Conservation (phyloP, 139 green algal species). For the Eudorina sp. region DNA sequence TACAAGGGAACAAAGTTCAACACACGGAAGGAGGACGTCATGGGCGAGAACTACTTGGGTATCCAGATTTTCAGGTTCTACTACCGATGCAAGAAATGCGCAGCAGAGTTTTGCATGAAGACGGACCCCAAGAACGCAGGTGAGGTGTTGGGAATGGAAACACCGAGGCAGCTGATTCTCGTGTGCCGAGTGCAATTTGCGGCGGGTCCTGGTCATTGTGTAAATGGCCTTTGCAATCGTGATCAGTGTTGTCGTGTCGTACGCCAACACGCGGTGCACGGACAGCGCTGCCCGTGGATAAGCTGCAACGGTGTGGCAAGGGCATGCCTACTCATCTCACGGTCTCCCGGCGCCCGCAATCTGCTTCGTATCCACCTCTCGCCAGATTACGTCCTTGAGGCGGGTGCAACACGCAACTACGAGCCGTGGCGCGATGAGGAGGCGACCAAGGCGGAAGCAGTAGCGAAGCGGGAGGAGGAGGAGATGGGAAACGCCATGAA, state of each 20-base stretch:
- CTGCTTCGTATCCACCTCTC: too few relatives aligned
- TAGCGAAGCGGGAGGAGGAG: slow-evolving; percentile 83
- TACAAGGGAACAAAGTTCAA: slow-evolving; percentile 99
- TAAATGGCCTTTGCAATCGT: too few relatives aligned
- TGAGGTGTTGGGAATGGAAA: too few relatives aligned
- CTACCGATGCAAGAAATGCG: slow-evolving; percentile 93
- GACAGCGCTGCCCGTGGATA: too few relatives aligned
- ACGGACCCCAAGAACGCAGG: slow-evolving; percentile 93
- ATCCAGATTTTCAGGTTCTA: slow-evolving; percentile 97
- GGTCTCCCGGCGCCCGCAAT: too few relatives aligned
- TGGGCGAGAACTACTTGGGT: slow-evolving; percentile 94
- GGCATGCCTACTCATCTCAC: too few relatives aligned
- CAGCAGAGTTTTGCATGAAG: slow-evolving; percentile 96
- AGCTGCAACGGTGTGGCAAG: too few relatives aligned
- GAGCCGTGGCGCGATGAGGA: slow-evolving; percentile 93
- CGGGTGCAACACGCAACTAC: slow-evolving; percentile 95
- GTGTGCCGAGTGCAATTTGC: too few relatives aligned
- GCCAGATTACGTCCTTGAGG: slow-evolving; percentile 94
- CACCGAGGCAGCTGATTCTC: too few relatives aligned
- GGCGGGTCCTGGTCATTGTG: too few relatives aligned
- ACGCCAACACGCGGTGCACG: too few relatives aligned
- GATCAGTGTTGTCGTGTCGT: too few relatives aligned
- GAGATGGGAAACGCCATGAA: slow-evolving; percentile 97
- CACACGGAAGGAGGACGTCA: slow-evolving; percentile 94
- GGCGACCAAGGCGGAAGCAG: slow-evolving; percentile 59